Evolutionary conservation across 2,329 filamentous ascomycete genomes (phyloP), one percentile per base, ranked within the genome.

Genomic region (Incumbomyces lentus): DNA sequence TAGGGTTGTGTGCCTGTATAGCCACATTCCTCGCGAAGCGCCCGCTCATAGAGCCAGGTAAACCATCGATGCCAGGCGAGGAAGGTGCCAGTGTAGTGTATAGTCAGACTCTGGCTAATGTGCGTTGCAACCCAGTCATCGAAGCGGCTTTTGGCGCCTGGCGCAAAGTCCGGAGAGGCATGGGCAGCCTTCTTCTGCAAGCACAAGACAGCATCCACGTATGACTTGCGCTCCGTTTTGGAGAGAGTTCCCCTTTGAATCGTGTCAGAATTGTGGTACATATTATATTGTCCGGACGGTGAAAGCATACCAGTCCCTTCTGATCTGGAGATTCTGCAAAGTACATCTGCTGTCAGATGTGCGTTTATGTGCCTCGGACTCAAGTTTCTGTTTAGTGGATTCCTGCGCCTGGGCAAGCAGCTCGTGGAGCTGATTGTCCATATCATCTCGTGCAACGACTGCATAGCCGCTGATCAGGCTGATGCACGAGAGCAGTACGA

Each of bases 91-190:
- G 55, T 39, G 19, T 39, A 39, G 45, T 75, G 73, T 14, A 75
- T 72, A 1, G 41, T 44, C 8, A 62, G 49, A 1, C 72, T 72
- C 50, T 69, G 64, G 44, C 72, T 68, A 47, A 76, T 66, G 49
- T 76, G 73, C 0, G 65, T 62, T 4, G 66, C 70, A 5, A 72
- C 62, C 36, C 69, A 76, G 49, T 76, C 73, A 53, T 76, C 73
- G 48, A 67, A 74, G n/a, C 47, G 71, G 50, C 62, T 67, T 47
- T 61, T 63, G 2, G 66, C 69, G 2, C 72, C 73, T 0, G 70
- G 60, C 0, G 64, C 67, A 11, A 62, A 57, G 0, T 57, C 52
- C 0, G 59, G 46, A 0, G 64, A 61, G 0, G 63, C 64, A 16
- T 55, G 57, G 3, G 68, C 52, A 1, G 69, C 66, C 51, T 61